phyloP scores from a whole-genome alignment of 192 early-diverging fungal genomes.

The Haplosporangium gracile region DNA sequence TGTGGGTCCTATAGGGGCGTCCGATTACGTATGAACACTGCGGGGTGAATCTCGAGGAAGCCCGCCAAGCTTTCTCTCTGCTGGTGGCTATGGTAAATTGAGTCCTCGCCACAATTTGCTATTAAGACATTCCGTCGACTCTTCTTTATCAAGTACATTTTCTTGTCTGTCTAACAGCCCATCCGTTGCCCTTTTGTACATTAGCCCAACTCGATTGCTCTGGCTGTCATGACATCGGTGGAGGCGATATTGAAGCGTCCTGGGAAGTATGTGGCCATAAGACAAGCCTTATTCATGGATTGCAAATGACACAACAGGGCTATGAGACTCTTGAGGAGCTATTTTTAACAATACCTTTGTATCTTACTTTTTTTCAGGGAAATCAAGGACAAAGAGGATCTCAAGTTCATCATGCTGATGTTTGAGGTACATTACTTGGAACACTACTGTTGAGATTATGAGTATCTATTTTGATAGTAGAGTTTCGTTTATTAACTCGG shows the following conservation, averaged over 20 bases:
- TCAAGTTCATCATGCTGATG: constrained; percentile 88
- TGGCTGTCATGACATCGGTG: constrained; percentile 82
- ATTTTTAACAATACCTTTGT: background rate
- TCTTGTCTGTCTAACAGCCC: background rate
- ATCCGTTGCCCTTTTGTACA: constrained; percentile 9
- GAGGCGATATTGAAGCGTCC: constrained; percentile 80
- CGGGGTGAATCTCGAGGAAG: constrained; percentile 73
- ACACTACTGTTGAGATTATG: background rate
- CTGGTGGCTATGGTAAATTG: constrained; percentile 68
- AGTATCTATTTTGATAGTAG: background rate
- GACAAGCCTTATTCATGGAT: background rate
- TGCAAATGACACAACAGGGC: background rate
- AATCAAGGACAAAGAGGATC: constrained; percentile 68
- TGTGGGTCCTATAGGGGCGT: constrained; percentile 48
- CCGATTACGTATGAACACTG: constrained; percentile 63
- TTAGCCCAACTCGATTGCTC: constrained; percentile 70
- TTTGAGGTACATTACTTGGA: constrained; percentile 71
- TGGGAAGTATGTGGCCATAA: constrained; percentile 43
- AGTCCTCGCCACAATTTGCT: constrained; percentile 3
- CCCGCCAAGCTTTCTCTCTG: constrained; percentile 73
- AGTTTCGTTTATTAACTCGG: too few relatives aligned
- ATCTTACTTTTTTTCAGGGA: constrained; percentile 27
- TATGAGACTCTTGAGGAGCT: background rate
- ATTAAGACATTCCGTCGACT: background rate
- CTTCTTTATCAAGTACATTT: constrained; percentile 5